These are phyloP conservation scores for Mycosarcoma mackinlayi DNA, from an alignment of 1,284 basidiomycete species.

Conservation along the genomic window DNA sequence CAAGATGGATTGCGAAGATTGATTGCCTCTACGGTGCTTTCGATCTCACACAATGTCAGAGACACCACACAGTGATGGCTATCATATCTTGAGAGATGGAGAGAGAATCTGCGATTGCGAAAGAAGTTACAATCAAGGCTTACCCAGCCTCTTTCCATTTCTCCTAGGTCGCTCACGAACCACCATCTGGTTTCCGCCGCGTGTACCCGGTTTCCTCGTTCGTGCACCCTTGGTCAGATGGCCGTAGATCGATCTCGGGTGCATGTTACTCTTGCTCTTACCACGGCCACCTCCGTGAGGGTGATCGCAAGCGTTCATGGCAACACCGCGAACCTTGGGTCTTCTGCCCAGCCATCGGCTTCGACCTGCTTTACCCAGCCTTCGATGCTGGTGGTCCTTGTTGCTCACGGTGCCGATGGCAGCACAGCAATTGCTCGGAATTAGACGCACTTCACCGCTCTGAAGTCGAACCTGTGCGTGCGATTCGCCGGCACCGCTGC, in stretches of 20 bases:
- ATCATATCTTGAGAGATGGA: no score
- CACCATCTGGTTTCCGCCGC: constrained; percentile 93
- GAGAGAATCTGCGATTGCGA: neutral
- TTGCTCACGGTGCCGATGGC: constrained; percentile 94
- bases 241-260: constrained; percentile 78
- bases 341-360: constrained; percentile 86
- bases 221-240: constrained; percentile 91
- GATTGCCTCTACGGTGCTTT: no score
- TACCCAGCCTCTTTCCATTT: constrained; percentile 74
- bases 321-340: constrained; percentile 92
- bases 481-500: constrained; percentile 68
- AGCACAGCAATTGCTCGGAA: constrained; percentile 84
- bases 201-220: constrained; percentile 86
- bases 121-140: constrained; percentile 35
- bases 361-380: constrained; percentile 91
- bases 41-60: no score
- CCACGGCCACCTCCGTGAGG: constrained; percentile 98
- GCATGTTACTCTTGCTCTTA: constrained; percentile 88
- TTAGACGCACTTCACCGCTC: constrained; percentile 89
- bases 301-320: constrained; percentile 97
- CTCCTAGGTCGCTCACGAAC: constrained; percentile 87
- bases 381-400: constrained; percentile 84
- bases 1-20: no score
- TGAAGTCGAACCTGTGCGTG: constrained; percentile 88
- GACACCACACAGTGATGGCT: no score